Evolutionary conservation across 192 early-diverging fungal species (phyloP).

Genomic region (Diversispora eburnea): DNA sequence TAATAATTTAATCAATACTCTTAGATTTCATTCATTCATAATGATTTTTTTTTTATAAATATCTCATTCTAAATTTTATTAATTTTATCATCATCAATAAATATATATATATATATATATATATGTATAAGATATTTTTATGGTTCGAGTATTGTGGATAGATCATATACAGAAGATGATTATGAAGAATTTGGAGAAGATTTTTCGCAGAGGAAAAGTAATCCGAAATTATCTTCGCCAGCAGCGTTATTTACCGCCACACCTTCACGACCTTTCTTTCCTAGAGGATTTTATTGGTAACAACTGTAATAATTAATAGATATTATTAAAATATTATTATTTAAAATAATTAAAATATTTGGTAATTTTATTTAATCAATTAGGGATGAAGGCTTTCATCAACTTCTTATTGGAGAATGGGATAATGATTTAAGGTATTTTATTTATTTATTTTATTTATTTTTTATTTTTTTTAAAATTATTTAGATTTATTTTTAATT

Average conservation of each 20-base stretch:
- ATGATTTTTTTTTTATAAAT: slow-evolving; percentile 15
- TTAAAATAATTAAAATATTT: background rate
- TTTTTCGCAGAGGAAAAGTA: slow-evolving; percentile 35
- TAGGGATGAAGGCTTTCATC: slow-evolving; percentile 91
- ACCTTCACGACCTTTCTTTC: slow-evolving; percentile 90
- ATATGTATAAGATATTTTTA: slow-evolving; percentile 72
- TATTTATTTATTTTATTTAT: background rate
- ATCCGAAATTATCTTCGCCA: slow-evolving; percentile 61
- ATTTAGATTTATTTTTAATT: background rate
- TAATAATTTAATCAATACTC: slow-evolving; percentile 41
- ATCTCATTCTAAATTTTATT: background rate
- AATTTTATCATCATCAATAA: background rate
- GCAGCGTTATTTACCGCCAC: slow-evolving; percentile 74
- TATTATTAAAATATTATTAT: background rate
- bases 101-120: too few relatives aligned
- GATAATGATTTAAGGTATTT: slow-evolving; percentile 73
- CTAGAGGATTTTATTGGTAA: slow-evolving; percentile 90
- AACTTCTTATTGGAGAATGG: slow-evolving; percentile 79
- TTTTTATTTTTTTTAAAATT: background rate
- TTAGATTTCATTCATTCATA: background rate
- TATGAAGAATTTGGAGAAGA: slow-evolving; percentile 43
- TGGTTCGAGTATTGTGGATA: slow-evolving; percentile 70
- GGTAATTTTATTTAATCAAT: background rate
- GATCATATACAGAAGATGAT: slow-evolving; percentile 59
- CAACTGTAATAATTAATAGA: background rate